A percentile compares a stretch with the other conserved stretches of the same genome.
These are phyloP conservation scores for Croton setiger DNA, from an alignment of 441 rosid genomes.

Conservation along the genomic window DNA sequence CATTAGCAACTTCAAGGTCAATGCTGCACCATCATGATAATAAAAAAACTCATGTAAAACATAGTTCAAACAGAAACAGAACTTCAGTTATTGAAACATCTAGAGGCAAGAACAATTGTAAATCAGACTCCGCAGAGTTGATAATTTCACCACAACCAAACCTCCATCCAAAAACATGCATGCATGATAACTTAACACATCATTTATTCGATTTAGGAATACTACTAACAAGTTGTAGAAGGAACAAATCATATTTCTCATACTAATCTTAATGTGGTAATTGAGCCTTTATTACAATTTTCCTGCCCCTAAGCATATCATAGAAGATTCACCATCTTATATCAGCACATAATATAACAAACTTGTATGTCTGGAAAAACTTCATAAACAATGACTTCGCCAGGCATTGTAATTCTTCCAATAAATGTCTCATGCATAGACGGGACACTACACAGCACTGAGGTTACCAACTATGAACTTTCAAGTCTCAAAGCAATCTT, in stretches of 20 bases:
- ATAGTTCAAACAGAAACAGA: neutral
- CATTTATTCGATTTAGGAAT: slow-evolving; percentile 20
- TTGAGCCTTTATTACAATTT: slow-evolving; percentile 9
- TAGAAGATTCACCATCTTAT: slow-evolving; percentile 18
- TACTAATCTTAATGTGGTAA: slow-evolving; percentile 9
- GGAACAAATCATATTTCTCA: slow-evolving; percentile 14
- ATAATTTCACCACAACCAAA: slow-evolving; percentile 17
- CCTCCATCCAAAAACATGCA: neutral
- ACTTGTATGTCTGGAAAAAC: slow-evolving; percentile 23
- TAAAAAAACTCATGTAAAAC: neutral
- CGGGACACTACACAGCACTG: slow-evolving; percentile 33
- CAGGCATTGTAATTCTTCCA: slow-evolving; percentile 33
- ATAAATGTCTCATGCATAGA: slow-evolving; percentile 39
- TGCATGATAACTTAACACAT: slow-evolving; percentile 3
- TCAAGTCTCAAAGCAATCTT: slow-evolving; percentile 84
- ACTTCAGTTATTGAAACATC: neutral
- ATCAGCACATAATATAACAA: slow-evolving; percentile 23
- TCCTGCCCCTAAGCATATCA: slow-evolving; percentile 18
- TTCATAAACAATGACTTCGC: slow-evolving; percentile 34
- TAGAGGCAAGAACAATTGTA: neutral
- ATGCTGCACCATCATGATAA: neutral
- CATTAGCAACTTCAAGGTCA: neutral
- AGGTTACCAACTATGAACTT: slow-evolving; percentile 44
- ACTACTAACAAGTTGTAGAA: neutral
- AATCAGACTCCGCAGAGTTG: neutral